phyloP scores from a whole-genome alignment of 176 grass and related monocot species.

The Carex myosuroides region DNA sequence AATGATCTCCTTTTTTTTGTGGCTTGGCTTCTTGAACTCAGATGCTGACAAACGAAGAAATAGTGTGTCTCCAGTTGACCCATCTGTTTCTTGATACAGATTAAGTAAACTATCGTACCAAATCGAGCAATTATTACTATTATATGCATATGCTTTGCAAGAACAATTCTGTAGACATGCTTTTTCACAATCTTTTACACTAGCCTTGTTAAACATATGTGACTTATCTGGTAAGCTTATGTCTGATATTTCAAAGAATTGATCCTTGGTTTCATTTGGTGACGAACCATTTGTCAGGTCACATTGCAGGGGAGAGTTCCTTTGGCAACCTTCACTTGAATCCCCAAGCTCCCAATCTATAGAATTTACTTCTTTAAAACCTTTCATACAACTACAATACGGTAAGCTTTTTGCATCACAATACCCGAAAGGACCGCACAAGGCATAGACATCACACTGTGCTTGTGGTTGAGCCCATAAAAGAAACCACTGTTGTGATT shows the following conservation, averaged over 20 bases:
- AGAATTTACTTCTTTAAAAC: conserved; percentile 6
- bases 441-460: conserved; percentile 29
- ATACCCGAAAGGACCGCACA: conserved; percentile 36
- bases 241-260: conserved; percentile 21
- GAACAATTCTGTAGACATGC: conserved; percentile 35
- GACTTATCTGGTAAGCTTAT: background rate
- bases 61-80: background rate
- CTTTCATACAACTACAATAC: conserved; percentile 29
- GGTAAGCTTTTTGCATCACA: conserved; percentile 28
- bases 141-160: conserved; percentile 37
- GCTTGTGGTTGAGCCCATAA: conserved; percentile 24
- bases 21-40: conserved; percentile 8
- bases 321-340: conserved; percentile 20
- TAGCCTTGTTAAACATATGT: background rate
- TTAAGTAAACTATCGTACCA: conserved; percentile 38
- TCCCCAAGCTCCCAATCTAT: conserved; percentile 24
- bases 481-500: conserved; percentile 4
- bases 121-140: conserved; percentile 8
- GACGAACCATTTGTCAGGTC: background rate
- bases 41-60: conserved; percentile 34
- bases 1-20: background rate
- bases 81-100: background rate
- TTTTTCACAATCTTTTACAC: conserved; percentile 20
- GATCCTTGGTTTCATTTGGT: background rate
- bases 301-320: conserved; percentile 24